Percentiles rank a stretch among this genome's conserved stretches.
Evolutionary conservation across 2,329 filamentous ascomycete genomes (phyloP).

Genomic region (Sarocladium kiliense): DNA sequence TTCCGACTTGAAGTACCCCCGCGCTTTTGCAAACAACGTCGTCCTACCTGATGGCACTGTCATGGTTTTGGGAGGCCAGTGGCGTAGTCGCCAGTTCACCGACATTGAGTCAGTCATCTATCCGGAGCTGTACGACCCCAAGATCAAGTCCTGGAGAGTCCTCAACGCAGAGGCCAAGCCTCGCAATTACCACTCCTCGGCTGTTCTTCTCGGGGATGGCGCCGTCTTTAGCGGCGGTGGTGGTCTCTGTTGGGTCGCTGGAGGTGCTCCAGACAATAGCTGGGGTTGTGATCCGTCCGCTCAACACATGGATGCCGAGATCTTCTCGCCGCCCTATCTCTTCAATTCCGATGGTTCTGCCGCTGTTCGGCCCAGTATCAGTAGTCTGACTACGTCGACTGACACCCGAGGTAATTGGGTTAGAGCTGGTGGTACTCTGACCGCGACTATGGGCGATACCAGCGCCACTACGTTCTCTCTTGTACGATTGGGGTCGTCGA

Average conservation of each 20-base stretch:
- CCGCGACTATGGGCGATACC: neutral
- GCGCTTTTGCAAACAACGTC: slow-evolving; percentile 39
- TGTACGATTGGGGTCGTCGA: slow-evolving; percentile 42
- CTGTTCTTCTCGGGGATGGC: slow-evolving; percentile 43
- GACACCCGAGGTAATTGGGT: neutral
- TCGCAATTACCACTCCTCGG: slow-evolving; percentile 44
- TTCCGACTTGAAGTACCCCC: slow-evolving; percentile 27
- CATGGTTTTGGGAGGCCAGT: slow-evolving; percentile 43
- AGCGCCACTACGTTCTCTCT: slow-evolving; percentile 23
- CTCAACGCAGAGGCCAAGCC: slow-evolving; percentile 32
- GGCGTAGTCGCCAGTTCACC: slow-evolving; percentile 35
- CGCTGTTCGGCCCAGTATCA: slow-evolving; percentile 16
- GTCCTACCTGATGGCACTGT: slow-evolving; percentile 43
- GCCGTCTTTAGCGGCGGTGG: slow-evolving; percentile 46
- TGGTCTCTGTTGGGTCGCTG: slow-evolving; percentile 39
- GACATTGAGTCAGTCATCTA: slow-evolving; percentile 34
- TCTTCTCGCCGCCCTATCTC: slow-evolving; percentile 52
- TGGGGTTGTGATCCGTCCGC: neutral
- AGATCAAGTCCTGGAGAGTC: slow-evolving; percentile 30
- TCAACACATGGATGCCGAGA: neutral
- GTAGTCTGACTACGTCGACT: neutral
- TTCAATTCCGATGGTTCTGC: slow-evolving; percentile 36
- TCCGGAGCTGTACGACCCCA: slow-evolving; percentile 42
- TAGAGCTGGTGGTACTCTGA: neutral
- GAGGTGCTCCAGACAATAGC: neutral